Percentiles rank a stretch among this genome's conserved stretches.
Conservation (phyloP, 345 rosid species). For the Arabis alpina region DNA sequence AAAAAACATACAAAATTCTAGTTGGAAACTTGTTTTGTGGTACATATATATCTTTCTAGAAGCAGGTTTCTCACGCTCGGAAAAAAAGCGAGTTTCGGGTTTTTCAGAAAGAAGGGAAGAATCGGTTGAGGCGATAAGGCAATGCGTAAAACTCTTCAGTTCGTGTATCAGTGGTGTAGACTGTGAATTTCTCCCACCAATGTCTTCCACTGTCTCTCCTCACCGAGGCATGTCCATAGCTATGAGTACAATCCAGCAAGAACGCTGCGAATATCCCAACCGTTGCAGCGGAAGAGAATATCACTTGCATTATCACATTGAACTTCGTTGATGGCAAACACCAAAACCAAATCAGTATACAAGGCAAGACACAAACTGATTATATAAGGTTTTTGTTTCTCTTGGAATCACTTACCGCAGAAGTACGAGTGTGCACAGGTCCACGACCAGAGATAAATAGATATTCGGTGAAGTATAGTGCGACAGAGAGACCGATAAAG, state of each 20-base stretch:
- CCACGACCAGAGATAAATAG: conserved; percentile 62
- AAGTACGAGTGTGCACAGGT: conserved; percentile 68
- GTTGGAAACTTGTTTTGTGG: conserved; percentile 14
- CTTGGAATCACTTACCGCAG: conserved; percentile 55
- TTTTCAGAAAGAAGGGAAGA: conserved; percentile 79
- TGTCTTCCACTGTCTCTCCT: conserved; percentile 85
- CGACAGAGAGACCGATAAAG: conserved; percentile 83
- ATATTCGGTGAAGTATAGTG: conserved; percentile 77
- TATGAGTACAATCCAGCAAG: conserved; percentile 68
- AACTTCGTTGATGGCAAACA: conserved; percentile 52
- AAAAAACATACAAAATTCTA: conserved; percentile 9
- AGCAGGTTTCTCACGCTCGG: conserved; percentile 14
- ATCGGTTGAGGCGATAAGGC: conserved; percentile 75
- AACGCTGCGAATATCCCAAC: conserved; percentile 64
- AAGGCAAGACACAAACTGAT: neutral
- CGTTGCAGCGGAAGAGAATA: conserved; percentile 86
- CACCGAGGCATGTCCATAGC: conserved; percentile 52
- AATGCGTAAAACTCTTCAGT: conserved; percentile 76
- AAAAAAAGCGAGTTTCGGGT: conserved; percentile 3
- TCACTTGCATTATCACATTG: conserved; percentile 82
- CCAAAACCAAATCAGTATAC: conserved; percentile 23
- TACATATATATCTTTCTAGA: conserved; percentile 17
- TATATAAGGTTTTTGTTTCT: conserved; percentile 4
- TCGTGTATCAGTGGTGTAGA: conserved; percentile 56
- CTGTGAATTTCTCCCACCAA: conserved; percentile 83